Evolutionary conservation across 2,329 filamentous ascomycete species (phyloP).

Genomic region (Ophiostoma montium): DNA sequence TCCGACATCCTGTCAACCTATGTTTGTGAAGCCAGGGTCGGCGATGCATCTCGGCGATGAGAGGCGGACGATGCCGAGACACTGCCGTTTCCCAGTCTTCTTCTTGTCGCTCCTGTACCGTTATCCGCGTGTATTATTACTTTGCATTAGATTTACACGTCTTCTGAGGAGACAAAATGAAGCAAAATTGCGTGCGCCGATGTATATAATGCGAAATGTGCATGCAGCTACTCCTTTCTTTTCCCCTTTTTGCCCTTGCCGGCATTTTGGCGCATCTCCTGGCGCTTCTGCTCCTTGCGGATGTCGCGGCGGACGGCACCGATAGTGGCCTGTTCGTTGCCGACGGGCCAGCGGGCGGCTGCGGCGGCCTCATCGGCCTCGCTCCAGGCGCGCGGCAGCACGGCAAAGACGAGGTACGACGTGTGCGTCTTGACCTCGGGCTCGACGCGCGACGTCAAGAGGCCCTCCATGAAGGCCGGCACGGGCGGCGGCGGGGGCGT

Average conservation of each 20-base stretch:
- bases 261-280: conserved; percentile 19
- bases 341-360: conserved; percentile 48
- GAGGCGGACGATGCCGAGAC: no score
- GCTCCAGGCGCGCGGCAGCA: conserved; percentile 76
- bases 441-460: conserved; percentile 67
- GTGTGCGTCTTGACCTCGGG: conserved; percentile 90
- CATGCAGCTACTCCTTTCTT: not conserved
- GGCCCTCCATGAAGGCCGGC: conserved; percentile 61
- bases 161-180: no score
- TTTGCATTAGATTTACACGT: no score
- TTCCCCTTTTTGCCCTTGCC: not conserved
- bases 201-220: not conserved
- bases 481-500: conserved; percentile 3
- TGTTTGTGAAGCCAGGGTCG: no score
- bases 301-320: conserved; percentile 38
- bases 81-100: no score
- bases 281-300: conserved; percentile 42
- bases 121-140: no score
- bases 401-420: conserved; percentile 88
- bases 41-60: no score
- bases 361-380: conserved; percentile 64
- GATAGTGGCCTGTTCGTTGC: conserved; percentile 36
- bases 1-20: no score
- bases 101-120: no score
- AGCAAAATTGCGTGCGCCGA: no score